Base-by-base conservation (phyloP, 78 protist genomes). In the Dictyostelium brefeldianum region DNA sequence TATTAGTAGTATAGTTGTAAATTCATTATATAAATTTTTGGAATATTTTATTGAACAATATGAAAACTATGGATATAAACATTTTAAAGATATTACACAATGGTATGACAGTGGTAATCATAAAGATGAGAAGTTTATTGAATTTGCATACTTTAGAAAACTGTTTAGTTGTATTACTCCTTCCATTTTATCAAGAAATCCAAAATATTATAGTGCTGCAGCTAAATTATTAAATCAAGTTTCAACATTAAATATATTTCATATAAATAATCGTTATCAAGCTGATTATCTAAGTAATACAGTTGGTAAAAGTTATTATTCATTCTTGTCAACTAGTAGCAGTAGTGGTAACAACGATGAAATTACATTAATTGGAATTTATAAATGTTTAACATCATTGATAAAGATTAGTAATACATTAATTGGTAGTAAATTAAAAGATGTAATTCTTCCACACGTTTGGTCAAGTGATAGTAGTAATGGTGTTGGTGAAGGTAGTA, bases 61-160 rank as follows among this genome's bases (percentile, higher is more conserved):
- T 54, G 51, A 43, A 31, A 20, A 25, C 8, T 25, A 25, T 43
- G 57, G 64, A 41, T 31, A 59, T 73, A 59, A 47, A 15, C 43
- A 62, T 57, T 31, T 31, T 22, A 80, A 27, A 31, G 74, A 81
- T 53, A 51, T 31, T 15, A 20, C 27, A 1, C 59, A 22, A 48
- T 56, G 59, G 54, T 36, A 18, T 59, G 41, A 36, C 4, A 20
- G 59, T 9, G 75, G 47, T 17, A 56, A 54, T 10, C 74, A 29
- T 10, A 70, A 82, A 20, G 47, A 70, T 48, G 90, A 82, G 54
- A 53, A 64, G 48, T n/a, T 84, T 6, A 14, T 84, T 5, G 83
- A 84, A 29, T 84, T 83, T 74, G 92, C 83, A 17, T 84, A 75
- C 48, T 84, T 84, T 47, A 51, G 82, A 51, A 74, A 22, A 17